Evolutionary conservation across 306 rosid genomes (phyloP), one percentile per base, ranked within the genome.

Genomic region (Senna tora): DNA sequence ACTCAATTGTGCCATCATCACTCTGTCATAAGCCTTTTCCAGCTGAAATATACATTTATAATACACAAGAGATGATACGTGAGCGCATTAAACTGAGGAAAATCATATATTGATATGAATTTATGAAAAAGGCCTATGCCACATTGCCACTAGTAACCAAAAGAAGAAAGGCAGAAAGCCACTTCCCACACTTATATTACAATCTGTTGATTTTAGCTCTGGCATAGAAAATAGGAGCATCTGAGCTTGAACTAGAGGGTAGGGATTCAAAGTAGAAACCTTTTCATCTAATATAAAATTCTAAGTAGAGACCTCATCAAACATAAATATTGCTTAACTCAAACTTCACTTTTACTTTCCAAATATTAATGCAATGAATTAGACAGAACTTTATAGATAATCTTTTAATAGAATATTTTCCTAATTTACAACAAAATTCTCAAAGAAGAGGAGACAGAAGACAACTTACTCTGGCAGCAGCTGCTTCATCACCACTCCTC

Each of bases 1-100:
- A 32, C 80, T 77, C 75, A 94, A 81, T 70, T 94, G 99, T 67
- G 97, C 82, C 99, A 94, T 94, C 99, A 94, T 94, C 78, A 94
- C 74, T 77, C 84, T 86, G 87, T 94, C 99, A 72, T 94, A 94
- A 52, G 97, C 97, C 79, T 79, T 91, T 64, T 91, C 99, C 75
- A 94, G 84, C 99, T 94, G 87, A 67, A 77, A 62, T 20, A 77
- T 10, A 64, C 59, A 69, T 77, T 76, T 43, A 71, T 28, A 82
- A 70, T 51, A 28, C 61, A 57, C 39, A 79, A 36, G 3, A 80
- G 5, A 80, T 45, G 49, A 76, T 10, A 15, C 41, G 50, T 74
- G 49, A 82, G 75, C 43, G 47, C 76, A 59, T 58, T 72, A 73
- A 51, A 78, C 45, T 67, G 15, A 43, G 14, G 11, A 72, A 43